Evolutionary conservation across 257 asterid species (phyloP).

Genomic region (Phtheirospermum japonicum): DNA sequence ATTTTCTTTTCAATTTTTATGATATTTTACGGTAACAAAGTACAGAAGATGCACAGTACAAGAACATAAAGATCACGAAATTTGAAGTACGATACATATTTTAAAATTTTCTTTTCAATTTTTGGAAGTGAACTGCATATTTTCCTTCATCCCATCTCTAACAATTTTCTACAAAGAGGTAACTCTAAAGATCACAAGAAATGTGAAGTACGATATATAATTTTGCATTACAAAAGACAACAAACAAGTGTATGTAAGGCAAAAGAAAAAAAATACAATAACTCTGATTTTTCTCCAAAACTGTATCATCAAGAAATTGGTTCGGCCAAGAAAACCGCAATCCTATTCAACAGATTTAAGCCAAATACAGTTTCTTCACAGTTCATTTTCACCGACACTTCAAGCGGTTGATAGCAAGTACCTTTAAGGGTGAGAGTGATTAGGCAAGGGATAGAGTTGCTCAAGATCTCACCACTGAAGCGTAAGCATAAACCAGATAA

Average conservation of each 20-base stretch:
- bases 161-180: slow-evolving; percentile 18
- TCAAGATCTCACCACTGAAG: slow-evolving; percentile 82
- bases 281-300: slow-evolving; percentile 27
- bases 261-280: slow-evolving; percentile 15
- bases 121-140: too few species aligned
- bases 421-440: slow-evolving; percentile 75
- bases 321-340: slow-evolving; percentile 75
- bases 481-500: slow-evolving; percentile 75
- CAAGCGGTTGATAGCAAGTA: slow-evolving; percentile 68
- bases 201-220: slow-evolving; percentile 9
- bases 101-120: too few species aligned
- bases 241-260: slow-evolving; percentile 10
- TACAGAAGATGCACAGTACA: neutral
- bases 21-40: neutral
- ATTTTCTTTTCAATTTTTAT: neutral
- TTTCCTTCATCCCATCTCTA: too few species aligned
- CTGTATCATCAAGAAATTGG: slow-evolving; percentile 34
- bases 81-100: slow-evolving; percentile 11
- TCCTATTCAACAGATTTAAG: slow-evolving; percentile 80
- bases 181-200: slow-evolving; percentile 12
- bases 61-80: slow-evolving; percentile 15
- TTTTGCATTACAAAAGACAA: slow-evolving; percentile 23
- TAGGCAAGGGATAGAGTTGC: slow-evolving; percentile 70
- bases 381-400: slow-evolving; percentile 64
- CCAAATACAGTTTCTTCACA: slow-evolving; percentile 97